These are phyloP conservation scores for Uncinocarpus reesii DNA, from an alignment of 2,329 filamentous ascomycete species.

Conservation along the genomic window DNA sequence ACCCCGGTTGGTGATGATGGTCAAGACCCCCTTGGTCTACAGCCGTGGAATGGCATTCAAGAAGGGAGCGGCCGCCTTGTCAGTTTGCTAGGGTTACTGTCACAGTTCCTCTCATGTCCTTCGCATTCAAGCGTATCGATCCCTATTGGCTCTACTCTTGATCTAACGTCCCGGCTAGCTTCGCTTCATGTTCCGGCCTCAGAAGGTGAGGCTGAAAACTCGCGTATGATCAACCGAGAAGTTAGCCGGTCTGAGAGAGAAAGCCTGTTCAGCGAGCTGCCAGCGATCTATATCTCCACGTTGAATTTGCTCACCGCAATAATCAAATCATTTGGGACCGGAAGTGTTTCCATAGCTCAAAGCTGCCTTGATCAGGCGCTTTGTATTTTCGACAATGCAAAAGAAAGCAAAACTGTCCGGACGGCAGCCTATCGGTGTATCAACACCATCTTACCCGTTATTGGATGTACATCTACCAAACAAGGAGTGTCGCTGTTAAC, in stretches of 20 bases:
- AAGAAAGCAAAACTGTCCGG: constrained; percentile 45
- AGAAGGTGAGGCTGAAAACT: constrained; percentile 36
- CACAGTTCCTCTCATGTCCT: constrained; percentile 51
- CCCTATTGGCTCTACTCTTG: constrained; percentile 56
- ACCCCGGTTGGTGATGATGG: constrained; percentile 30
- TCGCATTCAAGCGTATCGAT: constrained; percentile 58
- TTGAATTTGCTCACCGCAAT: constrained; percentile 53
- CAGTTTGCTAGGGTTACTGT: constrained; percentile 55
- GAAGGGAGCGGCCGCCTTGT: constrained; percentile 61
- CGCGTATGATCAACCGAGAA: constrained; percentile 55
- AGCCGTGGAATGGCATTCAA: constrained; percentile 62
- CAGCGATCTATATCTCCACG: constrained; percentile 62
- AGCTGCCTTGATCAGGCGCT: constrained; percentile 60
- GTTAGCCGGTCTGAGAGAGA: constrained; percentile 73
- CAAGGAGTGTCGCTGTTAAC: constrained; percentile 53
- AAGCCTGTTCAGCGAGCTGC: constrained; percentile 61
- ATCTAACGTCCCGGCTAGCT: constrained; percentile 60
- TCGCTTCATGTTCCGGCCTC: constrained; percentile 49
- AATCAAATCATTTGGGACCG: constrained; percentile 47
- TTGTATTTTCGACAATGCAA: constrained; percentile 56
- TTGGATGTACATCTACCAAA: constrained; percentile 59
- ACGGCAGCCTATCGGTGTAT: constrained; percentile 51
- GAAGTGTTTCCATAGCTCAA: constrained; percentile 50
- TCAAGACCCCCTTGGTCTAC: constrained; percentile 43
- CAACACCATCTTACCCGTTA: constrained; percentile 47